Evolutionary conservation across 2,329 filamentous ascomycete species (phyloP), one percentile per base, ranked within the genome.

Genomic region (Fusarium virguliforme): DNA sequence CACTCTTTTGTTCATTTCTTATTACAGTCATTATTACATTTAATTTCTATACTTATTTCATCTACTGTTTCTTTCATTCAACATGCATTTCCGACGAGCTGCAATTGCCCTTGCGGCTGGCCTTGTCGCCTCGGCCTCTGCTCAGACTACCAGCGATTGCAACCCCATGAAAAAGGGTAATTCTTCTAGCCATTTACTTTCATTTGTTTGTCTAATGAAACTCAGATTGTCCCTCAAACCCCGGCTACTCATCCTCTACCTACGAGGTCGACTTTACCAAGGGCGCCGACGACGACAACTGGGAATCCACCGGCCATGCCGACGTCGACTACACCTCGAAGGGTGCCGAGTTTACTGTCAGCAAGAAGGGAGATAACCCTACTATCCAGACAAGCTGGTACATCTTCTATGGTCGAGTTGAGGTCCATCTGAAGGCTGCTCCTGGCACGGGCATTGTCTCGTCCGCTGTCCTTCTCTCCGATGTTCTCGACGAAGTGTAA

Each of bases 401-500:
- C 82, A 92, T 95, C 78, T 94, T 95, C 90, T 95, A 94, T 74
- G 93, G 93, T 43, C 89, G 88, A 70, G 88, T 94, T 64, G 90
- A 93, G 53, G 88, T 91, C 55, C 86, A 87, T 18, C 83, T 94
- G 81, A 91, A 92, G 79, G 87, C 92, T 9, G 91, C 93, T 6
- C 87, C 91, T 0, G 93, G 93, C 6, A 87, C 85, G 2, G 93
- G 93, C 24, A 93, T 95, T 67, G 91, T 95, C 64, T 94, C 91
- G 79, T 92, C 90, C 62, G 85, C 91, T 5, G 91, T 95, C 8
- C 80, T 95, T 65, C 89, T 94, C 79, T 94, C 92, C 0, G 92
- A 95, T 75, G 87, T 88, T 72, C 83, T 94, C n/a, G 93, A 95
- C 10, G 74, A 75, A 46, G 8, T 75, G 62, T 69, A 51, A 35